Evolutionary conservation across 192 early-diverging fungal genomes (phyloP).

Genomic region (Entomortierella beljakovae): DNA sequence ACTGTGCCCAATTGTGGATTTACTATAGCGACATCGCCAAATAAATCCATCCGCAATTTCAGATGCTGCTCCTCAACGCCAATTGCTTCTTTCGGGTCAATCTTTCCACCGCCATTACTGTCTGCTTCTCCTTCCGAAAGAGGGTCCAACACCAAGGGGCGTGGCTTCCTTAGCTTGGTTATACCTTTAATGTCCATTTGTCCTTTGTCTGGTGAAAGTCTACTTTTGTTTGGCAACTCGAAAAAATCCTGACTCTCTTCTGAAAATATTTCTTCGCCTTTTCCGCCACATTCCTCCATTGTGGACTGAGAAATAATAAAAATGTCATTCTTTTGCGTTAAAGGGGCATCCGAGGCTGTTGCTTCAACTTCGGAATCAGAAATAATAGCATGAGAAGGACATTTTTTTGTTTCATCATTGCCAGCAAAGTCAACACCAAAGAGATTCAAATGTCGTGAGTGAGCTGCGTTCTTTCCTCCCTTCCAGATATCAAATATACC

Average conservation of each 20-base stretch:
- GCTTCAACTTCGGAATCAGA: conserved; percentile 35
- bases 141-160: conserved; percentile 19
- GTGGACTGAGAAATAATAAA: background rate
- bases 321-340: background rate
- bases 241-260: conserved; percentile 7
- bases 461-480: background rate
- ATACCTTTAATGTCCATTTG: background rate
- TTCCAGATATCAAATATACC: background rate
- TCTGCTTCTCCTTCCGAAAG: conserved; percentile 14
- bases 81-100: background rate
- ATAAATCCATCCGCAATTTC: conserved; percentile 16
- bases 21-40: conserved; percentile 9
- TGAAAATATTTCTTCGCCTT: background rate
- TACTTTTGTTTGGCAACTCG: background rate
- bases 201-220: background rate
- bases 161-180: conserved; percentile 24
- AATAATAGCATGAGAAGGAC: conserved; percentile 2
- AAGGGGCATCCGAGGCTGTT: background rate
- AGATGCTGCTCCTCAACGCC: conserved; percentile 14
- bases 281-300: background rate
- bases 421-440: conserved; percentile 7
- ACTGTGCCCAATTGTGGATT: conserved; percentile 2
- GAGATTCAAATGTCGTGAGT: conserved; percentile 19
- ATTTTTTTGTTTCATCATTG: background rate
- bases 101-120: background rate